These are phyloP conservation scores for Mycogone perniciosa DNA, from an alignment of 2,329 filamentous ascomycete genomes.

Conservation along the genomic window DNA sequence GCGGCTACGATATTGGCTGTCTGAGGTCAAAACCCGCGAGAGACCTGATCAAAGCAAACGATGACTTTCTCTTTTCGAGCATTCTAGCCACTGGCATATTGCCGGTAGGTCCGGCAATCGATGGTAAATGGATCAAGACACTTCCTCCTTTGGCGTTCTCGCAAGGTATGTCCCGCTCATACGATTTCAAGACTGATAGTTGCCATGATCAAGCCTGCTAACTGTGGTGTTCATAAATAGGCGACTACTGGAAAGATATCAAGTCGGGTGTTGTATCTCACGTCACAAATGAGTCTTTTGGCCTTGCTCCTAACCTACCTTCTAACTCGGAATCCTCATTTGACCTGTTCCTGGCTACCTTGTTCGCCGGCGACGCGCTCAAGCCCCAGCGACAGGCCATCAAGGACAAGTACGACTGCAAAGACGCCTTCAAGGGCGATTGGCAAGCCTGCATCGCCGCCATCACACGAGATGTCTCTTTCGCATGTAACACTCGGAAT, in stretches of 20 bases:
- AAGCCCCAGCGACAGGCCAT: not conserved
- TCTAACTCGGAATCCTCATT: not conserved
- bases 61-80: slow-evolving; percentile 2
- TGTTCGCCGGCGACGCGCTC: not conserved
- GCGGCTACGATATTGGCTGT: slow-evolving; percentile 12
- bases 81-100: slow-evolving; percentile 13
- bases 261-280: not conserved
- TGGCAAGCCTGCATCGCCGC: not conserved
- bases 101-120: slow-evolving; percentile 13
- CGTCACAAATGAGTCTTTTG: not conserved
- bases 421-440: not conserved
- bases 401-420: slow-evolving; percentile 3
- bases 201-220: too few relatives aligned
- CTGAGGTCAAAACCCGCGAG: not conserved
- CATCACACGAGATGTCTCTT: slow-evolving; percentile 6
- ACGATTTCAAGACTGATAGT: too few relatives aligned
- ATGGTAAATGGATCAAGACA: slow-evolving; percentile 11
- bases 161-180: slow-evolving; percentile 1
- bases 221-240: not conserved
- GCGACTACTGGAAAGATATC: not conserved
- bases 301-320: not conserved
- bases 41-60: slow-evolving; percentile 6
- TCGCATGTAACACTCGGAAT: slow-evolving; percentile 14
- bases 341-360: not conserved
- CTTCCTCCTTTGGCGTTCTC: slow-evolving; percentile 10